Evolutionary conservation across 768 basidiomycete species (phyloP).

Genomic region (Postia placenta): DNA sequence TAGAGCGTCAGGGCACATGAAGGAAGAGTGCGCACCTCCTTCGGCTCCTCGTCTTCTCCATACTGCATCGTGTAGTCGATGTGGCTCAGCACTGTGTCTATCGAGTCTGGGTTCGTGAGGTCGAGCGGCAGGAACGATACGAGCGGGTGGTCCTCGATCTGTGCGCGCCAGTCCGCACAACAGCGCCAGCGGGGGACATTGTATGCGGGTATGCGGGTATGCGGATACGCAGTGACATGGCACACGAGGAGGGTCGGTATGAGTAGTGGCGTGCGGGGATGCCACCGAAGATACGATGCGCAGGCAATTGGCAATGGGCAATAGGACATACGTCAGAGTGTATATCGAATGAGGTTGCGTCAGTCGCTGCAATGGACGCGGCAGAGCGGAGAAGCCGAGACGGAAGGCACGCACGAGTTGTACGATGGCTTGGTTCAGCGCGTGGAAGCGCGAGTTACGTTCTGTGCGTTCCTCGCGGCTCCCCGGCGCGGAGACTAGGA

Average conservation of each 20-base stretch:
- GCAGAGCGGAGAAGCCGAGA: background rate
- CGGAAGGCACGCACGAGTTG: slow-evolving; percentile 60
- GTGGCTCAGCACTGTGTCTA: slow-evolving; percentile 88
- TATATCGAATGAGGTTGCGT: background rate
- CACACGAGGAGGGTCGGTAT: too few species aligned
- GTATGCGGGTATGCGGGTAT: too few species aligned
- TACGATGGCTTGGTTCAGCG: slow-evolving; percentile 91
- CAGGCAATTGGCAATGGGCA: background rate
- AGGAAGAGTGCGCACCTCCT: slow-evolving; percentile 52
- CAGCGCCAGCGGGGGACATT: background rate
- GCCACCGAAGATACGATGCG: too few species aligned
- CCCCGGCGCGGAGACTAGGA: slow-evolving; percentile 64
- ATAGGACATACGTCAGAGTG: slow-evolving; percentile 1
- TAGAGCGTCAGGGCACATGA: background rate
- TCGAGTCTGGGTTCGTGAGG: slow-evolving; percentile 81
- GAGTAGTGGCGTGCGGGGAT: too few species aligned
- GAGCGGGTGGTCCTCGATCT: slow-evolving; percentile 99
- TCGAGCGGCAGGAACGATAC: slow-evolving; percentile 96
- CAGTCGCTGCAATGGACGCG: slow-evolving; percentile 2
- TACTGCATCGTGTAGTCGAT: slow-evolving; percentile 99
- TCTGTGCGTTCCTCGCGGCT: slow-evolving; percentile 43
- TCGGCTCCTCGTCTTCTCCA: slow-evolving; percentile 97
- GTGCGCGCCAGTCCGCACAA: slow-evolving; percentile 1
- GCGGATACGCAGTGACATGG: too few species aligned
- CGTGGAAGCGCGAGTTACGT: slow-evolving; percentile 80